phyloP scores from a whole-genome alignment of 129 eudicot genomes.

The Erigeron canadensis region DNA sequence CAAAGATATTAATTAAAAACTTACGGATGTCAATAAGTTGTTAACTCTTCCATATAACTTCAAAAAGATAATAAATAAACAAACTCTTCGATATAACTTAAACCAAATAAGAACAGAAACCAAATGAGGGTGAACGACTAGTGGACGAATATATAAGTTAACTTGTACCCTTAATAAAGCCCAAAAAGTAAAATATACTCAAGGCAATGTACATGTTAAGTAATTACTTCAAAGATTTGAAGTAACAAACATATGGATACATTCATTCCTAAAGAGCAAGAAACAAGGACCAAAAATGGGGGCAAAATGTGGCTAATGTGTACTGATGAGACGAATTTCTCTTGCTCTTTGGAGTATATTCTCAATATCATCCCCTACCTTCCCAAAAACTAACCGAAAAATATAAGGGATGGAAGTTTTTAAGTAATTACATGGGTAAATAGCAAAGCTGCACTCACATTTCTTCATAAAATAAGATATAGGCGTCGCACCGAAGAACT shows the following conservation, averaged over 20 bases:
- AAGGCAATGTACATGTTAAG: background rate
- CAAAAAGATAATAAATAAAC: too few relatives aligned
- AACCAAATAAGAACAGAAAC: too few relatives aligned
- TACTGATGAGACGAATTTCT: constrained; percentile 34
- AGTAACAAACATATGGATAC: constrained; percentile 19
- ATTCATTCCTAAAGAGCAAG: constrained; percentile 2
- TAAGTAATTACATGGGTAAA: constrained; percentile 16
- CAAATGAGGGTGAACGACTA: too few relatives aligned
- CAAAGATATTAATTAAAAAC: too few relatives aligned
- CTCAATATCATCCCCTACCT: constrained; percentile 20
- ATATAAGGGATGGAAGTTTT: constrained; percentile 1
- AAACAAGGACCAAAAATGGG: constrained; percentile 18
- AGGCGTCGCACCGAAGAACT: constrained; percentile 80
- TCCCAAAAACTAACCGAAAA: constrained; percentile 21
- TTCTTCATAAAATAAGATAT: constrained; percentile 77
- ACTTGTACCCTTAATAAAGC: background rate
- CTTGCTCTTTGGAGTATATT: constrained; percentile 28
- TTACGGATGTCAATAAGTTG: too few relatives aligned
- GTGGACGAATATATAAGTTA: too few relatives aligned
- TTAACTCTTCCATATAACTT: too few relatives aligned
- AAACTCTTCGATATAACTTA: too few relatives aligned
- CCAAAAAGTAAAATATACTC: background rate
- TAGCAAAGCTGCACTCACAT: constrained; percentile 30
- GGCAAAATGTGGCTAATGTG: constrained; percentile 26
- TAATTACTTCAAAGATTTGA: background rate